Percentiles rank a stretch among this genome's conserved stretches.
Evolutionary conservation across 768 basidiomycete genomes (phyloP).

Genomic region (Lepiota venenata): DNA sequence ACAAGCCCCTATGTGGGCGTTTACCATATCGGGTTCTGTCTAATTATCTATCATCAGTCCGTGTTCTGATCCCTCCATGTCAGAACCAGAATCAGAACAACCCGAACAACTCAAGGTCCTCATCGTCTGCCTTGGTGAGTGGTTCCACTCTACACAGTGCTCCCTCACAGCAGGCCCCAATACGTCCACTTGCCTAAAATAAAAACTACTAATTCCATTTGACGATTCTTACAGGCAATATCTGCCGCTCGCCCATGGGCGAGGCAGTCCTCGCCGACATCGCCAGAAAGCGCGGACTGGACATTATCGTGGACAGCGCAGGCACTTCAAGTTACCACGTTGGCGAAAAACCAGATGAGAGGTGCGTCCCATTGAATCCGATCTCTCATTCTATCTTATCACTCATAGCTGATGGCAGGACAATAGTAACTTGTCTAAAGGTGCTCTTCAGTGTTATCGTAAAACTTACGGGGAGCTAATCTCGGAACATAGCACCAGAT

Average conservation of each 20-base stretch:
- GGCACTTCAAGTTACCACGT: constrained; percentile 85
- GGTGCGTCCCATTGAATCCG: constrained; percentile 38
- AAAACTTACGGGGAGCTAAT: neutral
- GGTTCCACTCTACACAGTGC: neutral
- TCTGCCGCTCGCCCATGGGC: constrained; percentile 90
- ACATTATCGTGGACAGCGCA: constrained; percentile 75
- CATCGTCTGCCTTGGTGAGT: constrained; percentile 63
- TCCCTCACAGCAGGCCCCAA: neutral
- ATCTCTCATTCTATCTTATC: constrained; percentile 3
- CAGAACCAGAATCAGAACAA: constrained; percentile 14
- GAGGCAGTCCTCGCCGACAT: constrained; percentile 79
- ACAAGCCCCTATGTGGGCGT: constrained; percentile 4
- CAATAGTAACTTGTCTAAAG: constrained; percentile 68
- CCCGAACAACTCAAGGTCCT: constrained; percentile 49
- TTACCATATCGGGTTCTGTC: constrained; percentile 4
- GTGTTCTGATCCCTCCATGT: neutral
- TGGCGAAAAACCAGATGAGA: constrained; percentile 79
- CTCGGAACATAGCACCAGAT: constrained; percentile 53
- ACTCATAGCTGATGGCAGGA: constrained; percentile 37
- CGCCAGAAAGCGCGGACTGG: constrained; percentile 61
- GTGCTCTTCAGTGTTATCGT: constrained; percentile 27
- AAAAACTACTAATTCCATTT: neutral
- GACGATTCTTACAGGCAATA: constrained; percentile 50
- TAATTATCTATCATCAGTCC: neutral
- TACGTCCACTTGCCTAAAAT: neutral